phyloP scores from a whole-genome alignment of 192 early-diverging fungal genomes.

The Gryganskiella cystojenkinii region DNA sequence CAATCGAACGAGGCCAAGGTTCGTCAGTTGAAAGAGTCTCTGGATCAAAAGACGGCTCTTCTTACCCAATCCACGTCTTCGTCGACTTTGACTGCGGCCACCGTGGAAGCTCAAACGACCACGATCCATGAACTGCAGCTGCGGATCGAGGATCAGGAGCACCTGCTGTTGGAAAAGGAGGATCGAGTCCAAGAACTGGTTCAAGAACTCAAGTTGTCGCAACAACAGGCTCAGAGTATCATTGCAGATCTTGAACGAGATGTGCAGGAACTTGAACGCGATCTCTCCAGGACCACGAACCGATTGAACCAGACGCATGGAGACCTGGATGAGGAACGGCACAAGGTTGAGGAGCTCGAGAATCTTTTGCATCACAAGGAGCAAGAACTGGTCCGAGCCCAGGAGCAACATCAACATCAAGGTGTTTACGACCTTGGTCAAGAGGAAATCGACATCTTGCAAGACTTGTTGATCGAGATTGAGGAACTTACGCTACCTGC shows the following conservation, averaged over 20 bases:
- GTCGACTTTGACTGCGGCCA: conserved; percentile 3
- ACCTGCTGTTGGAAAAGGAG: conserved; percentile 33
- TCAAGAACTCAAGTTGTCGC: conserved; percentile 24
- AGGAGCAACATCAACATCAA: conserved; percentile 1
- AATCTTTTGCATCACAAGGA: conserved; percentile 15
- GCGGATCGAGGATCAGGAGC: conserved; percentile 31
- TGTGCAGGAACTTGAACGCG: conserved; percentile 12
- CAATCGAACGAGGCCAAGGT: conserved; percentile 24
- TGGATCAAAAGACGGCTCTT: conserved; percentile 12
- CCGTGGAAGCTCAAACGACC: not conserved
- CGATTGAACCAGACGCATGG: conserved; percentile 15
- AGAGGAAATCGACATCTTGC: no score
- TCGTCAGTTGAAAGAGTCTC: conserved; percentile 24
- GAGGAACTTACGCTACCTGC: no score
- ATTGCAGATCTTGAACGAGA: conserved; percentile 38
- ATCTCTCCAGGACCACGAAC: conserved; percentile 7
- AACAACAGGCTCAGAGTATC: conserved; percentile 34
- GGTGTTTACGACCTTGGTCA: no score
- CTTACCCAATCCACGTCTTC: conserved; percentile 15
- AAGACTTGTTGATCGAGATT: no score
- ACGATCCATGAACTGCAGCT: conserved; percentile 20
- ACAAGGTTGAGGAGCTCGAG: conserved; percentile 11
- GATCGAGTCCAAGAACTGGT: conserved; percentile 34
- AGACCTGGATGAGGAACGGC: conserved; percentile 13
- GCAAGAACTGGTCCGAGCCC: conserved; percentile 12